Base-by-base conservation (phyloP, 768 basidiomycete genomes). In the Atractiella rhizophila region DNA sequence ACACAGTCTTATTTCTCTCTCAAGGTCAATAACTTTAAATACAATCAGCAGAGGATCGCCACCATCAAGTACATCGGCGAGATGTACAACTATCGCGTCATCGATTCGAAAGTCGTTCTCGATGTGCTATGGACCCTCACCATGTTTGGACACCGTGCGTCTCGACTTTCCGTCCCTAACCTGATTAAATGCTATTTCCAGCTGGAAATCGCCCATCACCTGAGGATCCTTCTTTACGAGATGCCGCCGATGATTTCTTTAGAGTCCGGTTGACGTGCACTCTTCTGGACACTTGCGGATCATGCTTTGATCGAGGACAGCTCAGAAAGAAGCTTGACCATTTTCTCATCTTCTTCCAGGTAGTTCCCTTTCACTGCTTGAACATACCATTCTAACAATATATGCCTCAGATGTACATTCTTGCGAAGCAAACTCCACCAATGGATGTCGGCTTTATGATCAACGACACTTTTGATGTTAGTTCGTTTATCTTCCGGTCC, bases 371-470 rank as follows among this genome's bases (percentile, higher is more conserved):
- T 24, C 38, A 46, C n/a, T 51, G 37, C 12, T 26, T 30, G 21
- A 23, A 28, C 15, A 0, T 40, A 20, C 25, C 0, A 27, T 4
- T 21, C 23, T 1, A 31, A 12, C 16, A 31, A 42, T 48, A 18
- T 18, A 13, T 27, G 18, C 19, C 19, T 15, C 47, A 67, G 63
- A 74, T 85, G 44, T 98, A 96, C 57, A 65, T 78, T 13, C 65
- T 74, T n/a, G 80, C 78, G 63, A 98, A 98, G 60, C 68, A 73
- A 33, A 64, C 71, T 5, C 31, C 49, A 19, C 76, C 91, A 0
- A 86, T 94, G 85, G 91, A 98, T 47, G 76, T 91, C 10, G 86
- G 91, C 39, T 98, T 96, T 60, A 88, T 94, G 82, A 58, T 91
- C 6, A 71, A 73, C 0, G 91, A 98, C 57, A 91, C 88, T 1